Evolutionary conservation across 2,329 filamentous ascomycete species (phyloP), one percentile per base, ranked within the genome.

Genomic region (Alternaria postmessia): DNA sequence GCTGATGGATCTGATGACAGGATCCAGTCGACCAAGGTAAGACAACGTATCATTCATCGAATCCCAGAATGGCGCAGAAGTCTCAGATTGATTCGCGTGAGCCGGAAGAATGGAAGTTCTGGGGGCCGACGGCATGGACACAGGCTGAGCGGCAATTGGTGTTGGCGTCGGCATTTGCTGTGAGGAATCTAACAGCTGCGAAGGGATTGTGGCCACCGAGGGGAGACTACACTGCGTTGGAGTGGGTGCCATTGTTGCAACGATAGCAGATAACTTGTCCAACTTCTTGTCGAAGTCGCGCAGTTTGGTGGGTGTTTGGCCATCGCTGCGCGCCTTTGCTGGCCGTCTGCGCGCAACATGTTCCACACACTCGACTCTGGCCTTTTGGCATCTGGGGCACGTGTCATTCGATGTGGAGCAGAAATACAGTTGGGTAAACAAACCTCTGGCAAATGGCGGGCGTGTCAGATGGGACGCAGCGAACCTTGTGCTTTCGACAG

Each of bases 401-500:
- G 68, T 74, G 74, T 77, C 62, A 78, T 54, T 58, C 59, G 54
- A 65, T 65, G 63, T 48, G 41, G 58, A 63, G 66, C 60, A 57
- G 55, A 48, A 16, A 51, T 24, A 51, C 30, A 11, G 43, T 39
- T 43, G 56, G 56, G 48, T 52, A 59, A 66, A 70, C 63, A 56
- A 70, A 77, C 75, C 75, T 73, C 63, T 77, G 74, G 59, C 75
- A 78, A 48, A 75, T 65, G 38, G 64, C 64, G 44, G 72, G 59
- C 26, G 69, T 69, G 16, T 75, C 75, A 12, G 74, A 77, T 39
- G 74, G 74, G 39, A 77, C 75, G 48, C 75, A 78, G 46, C 74
- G 66, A 30, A 78, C 75, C 57, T 78, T 78, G 69, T 78, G 75
- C 59, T 76, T 75, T 43, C 75, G 68, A 58, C 75, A 78, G 32